Evolutionary conservation across 805 yeast genomes (phyloP).

Genomic region (Naumovozyma dairenensis): DNA sequence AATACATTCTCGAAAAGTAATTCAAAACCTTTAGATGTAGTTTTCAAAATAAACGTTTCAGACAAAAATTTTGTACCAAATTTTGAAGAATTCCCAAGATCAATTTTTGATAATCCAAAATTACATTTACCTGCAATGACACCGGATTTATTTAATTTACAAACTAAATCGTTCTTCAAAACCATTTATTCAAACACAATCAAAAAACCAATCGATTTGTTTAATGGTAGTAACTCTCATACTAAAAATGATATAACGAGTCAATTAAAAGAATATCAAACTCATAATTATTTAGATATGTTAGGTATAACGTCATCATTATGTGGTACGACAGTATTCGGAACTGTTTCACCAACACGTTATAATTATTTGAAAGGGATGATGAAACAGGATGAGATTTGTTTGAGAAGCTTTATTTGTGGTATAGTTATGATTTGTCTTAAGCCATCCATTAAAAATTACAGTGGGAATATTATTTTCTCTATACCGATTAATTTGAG

Average conservation of each 20-base stretch:
- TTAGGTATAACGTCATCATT: slow-evolving; percentile 10
- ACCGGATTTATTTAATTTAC: slow-evolving; percentile 17
- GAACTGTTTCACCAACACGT: slow-evolving; percentile 13
- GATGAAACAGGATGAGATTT: slow-evolving; percentile 14
- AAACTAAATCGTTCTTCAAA: slow-evolving; percentile 23
- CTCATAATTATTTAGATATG: slow-evolving; percentile 3
- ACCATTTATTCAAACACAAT: slow-evolving; percentile 16
- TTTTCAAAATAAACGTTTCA: slow-evolving; percentile 2
- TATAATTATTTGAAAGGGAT: slow-evolving; percentile 9
- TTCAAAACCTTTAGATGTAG: slow-evolving; percentile 1
- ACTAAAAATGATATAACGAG: slow-evolving; percentile 1
- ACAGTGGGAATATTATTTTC: slow-evolving; percentile 14
- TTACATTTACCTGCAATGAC: slow-evolving; percentile 19
- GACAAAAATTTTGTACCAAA: not conserved
- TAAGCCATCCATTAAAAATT: slow-evolving; percentile 16
- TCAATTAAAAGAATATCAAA: not conserved
- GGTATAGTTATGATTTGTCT: slow-evolving; percentile 23
- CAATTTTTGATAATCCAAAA: slow-evolving; percentile 21
- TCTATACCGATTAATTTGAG: slow-evolving; percentile 20
- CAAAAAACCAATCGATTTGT: slow-evolving; percentile 18
- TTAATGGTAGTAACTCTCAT: slow-evolving; percentile 5
- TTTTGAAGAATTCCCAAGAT: slow-evolving; percentile 12
- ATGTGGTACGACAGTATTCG: slow-evolving; percentile 25
- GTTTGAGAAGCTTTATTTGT: slow-evolving; percentile 20
- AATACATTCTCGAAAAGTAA: slow-evolving; percentile 1